phyloP scores from a whole-genome alignment of 169 alveolate genomes.

The Plasmodium vinckei region DNA sequence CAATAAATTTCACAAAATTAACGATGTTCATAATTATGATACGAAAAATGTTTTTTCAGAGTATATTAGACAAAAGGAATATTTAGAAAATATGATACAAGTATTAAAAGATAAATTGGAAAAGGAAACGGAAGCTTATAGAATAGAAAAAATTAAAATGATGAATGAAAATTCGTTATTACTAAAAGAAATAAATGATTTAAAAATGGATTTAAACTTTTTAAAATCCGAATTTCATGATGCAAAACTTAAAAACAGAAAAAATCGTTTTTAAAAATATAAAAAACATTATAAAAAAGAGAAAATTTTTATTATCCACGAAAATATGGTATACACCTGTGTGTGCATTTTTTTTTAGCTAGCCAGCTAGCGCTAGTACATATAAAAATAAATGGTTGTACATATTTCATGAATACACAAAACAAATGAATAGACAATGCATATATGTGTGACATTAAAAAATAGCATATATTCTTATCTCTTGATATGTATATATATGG shows the following conservation, averaged over 20 bases:
- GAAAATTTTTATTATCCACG: background rate
- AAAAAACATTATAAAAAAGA: constrained; percentile 19
- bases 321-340: constrained; percentile 2
- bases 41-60: constrained; percentile 73
- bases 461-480: no score
- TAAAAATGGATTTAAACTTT: constrained; percentile 68
- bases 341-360: background rate
- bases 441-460: no score
- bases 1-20: constrained; percentile 68
- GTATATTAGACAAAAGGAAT: constrained; percentile 62
- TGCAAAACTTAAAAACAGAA: constrained; percentile 30
- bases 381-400: no score
- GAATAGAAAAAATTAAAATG: constrained; percentile 70
- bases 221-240: constrained; percentile 66
- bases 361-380: background rate
- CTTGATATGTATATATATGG: no score
- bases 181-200: constrained; percentile 67
- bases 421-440: no score
- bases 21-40: constrained; percentile 66
- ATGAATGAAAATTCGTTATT: constrained; percentile 71
- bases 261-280: constrained; percentile 13
- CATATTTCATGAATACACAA: no score
- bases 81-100: constrained; percentile 68
- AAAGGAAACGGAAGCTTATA: constrained; percentile 72
- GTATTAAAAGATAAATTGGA: constrained; percentile 56